Base-by-base conservation (phyloP, 371 early-diverging fungal species). In the Coemansia sp. region DNA sequence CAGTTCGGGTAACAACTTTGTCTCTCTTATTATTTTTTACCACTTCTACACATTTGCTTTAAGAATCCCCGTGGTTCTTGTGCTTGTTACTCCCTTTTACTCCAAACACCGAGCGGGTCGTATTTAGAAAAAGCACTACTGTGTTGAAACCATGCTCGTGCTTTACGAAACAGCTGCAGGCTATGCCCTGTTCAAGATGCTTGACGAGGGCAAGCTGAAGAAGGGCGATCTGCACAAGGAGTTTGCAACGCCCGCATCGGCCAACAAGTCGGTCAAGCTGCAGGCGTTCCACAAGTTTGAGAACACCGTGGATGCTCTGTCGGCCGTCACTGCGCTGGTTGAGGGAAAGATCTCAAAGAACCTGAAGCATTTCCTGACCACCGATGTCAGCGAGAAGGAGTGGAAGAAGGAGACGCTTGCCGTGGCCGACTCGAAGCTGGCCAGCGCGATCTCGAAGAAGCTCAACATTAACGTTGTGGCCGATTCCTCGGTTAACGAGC, bases 261-360 rank as follows among this genome's bases (percentile, higher is more conserved):
- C 94, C 63, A 91, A 91, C 79, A 83, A 89, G 73, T 82, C 87
- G 86, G 85, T 96, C 60, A 96, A 96, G 87, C 87, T 98, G 66
- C 86, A 93, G 80, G 94, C 94, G 61, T 95, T 96, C 85, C 87
- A 90, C 71, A 96, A 95, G 84, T 99, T 97, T 78, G 95, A 94
- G 79, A 95, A 95, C 87, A 97, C 96, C 46, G 92, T 92, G 62
- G 96, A 96, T 73, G 97, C 97, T 24, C 85, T 99, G 79, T 87
- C 93, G 57, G 95, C 96, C 19, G 93, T 92, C 63, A 94, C 94
- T n/a, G 94, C 92, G 64, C 81, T 98, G 65, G 91, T 95, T 49
- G 95, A 95, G 85, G 96, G 96, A 57, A 93, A 94, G 84, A 82
- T 98, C 61, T 88, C 94, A 67, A 90, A 91, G 85, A 90, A 89